Base-by-base conservation (phyloP, 306 rosid genomes). In the Prunus dulcis region DNA sequence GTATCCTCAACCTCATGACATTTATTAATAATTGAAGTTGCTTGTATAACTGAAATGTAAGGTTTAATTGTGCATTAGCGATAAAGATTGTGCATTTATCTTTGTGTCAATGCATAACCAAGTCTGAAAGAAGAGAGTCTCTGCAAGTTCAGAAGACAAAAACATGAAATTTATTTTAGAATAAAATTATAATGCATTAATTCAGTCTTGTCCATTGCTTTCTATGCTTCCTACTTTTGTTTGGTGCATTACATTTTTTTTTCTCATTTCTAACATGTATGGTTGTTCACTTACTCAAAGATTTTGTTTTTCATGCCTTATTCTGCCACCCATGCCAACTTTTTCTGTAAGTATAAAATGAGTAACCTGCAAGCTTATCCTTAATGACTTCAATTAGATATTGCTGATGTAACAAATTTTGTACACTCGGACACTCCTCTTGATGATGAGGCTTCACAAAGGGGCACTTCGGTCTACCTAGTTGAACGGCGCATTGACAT, bases 381-480 rank as follows among this genome's bases (percentile, higher is more conserved):
- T 91, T 89, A 89, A 91, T 58, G 12, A 49, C 51, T 73, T 79
- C 82, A 38, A 79, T 84, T 79, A 95, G 99, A 95, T 86, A 95
- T 95, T 79, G 99, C 99, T 64, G 99, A 92, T 83, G 99, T 95
- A 61, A 95, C 97, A 69, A 95, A 95, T 78, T 95, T 95, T 89
- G 97, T 95, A 78, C 92, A 86, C 81, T 83, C 91, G 74, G 92
- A 91, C 73, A 87, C 96, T 77, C 90, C 93, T 66, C 89, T 92
- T 75, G 97, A 95, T 66, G 91, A 95, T 0, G 99, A 95, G 90
- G 99, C 99, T 80, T 5, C 97, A 79, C 90, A 91, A 80, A 90
- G 99, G 93, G 99, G 99, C 51, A 95, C 99, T 79, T 95, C 99
- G 49, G 93, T 89, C 67, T 95, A 95, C 82, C 97, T 95, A 79